phyloP scores from a whole-genome alignment of 2,329 filamentous ascomycete genomes.

The Ophiocordyceps camponoti-saundersi region DNA sequence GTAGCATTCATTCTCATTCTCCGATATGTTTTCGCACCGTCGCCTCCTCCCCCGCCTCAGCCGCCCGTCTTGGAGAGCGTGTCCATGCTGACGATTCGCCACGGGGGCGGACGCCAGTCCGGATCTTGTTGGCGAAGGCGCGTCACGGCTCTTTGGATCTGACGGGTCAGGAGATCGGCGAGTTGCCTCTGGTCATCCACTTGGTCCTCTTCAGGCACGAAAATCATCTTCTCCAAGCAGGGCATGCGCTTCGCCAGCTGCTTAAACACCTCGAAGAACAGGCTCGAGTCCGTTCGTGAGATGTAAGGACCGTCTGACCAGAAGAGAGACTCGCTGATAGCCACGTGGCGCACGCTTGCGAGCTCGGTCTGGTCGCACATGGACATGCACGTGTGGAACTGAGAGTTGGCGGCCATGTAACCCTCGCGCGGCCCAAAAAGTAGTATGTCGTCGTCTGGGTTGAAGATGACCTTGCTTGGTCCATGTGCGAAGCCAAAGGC shows the following conservation, averaged over 20 bases:
- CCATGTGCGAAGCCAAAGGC: slow-evolving; percentile 24
- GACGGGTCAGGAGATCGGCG: slow-evolving; percentile 17
- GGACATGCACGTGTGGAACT: slow-evolving; percentile 26
- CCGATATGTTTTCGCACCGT: background rate
- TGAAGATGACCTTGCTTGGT: slow-evolving; percentile 24
- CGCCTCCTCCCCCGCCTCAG: slow-evolving; percentile 1
- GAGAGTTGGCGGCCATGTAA: slow-evolving; percentile 25
- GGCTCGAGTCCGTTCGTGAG: slow-evolving; percentile 20
- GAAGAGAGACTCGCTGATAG: slow-evolving; percentile 27
- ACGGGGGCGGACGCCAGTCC: slow-evolving; percentile 16
- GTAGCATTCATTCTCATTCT: too few species aligned
- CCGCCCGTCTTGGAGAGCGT: slow-evolving; percentile 6
- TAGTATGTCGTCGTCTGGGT: slow-evolving; percentile 23
- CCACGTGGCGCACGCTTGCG: slow-evolving; percentile 21
- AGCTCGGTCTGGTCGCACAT: slow-evolving; percentile 24
- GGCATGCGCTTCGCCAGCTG: slow-evolving; percentile 21
- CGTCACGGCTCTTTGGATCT: slow-evolving; percentile 18
- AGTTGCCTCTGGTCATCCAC: slow-evolving; percentile 12
- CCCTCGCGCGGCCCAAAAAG: slow-evolving; percentile 28
- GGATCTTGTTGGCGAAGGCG: slow-evolving; percentile 13
- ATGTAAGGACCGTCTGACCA: slow-evolving; percentile 17
- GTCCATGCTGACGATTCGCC: slow-evolving; percentile 18
- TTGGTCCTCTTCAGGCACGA: slow-evolving; percentile 22
- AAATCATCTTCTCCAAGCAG: slow-evolving; percentile 22
- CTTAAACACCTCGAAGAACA: slow-evolving; percentile 22